phyloP scores from a whole-genome alignment of 208 protist species.

The Acanthamoeba castellanii region DNA sequence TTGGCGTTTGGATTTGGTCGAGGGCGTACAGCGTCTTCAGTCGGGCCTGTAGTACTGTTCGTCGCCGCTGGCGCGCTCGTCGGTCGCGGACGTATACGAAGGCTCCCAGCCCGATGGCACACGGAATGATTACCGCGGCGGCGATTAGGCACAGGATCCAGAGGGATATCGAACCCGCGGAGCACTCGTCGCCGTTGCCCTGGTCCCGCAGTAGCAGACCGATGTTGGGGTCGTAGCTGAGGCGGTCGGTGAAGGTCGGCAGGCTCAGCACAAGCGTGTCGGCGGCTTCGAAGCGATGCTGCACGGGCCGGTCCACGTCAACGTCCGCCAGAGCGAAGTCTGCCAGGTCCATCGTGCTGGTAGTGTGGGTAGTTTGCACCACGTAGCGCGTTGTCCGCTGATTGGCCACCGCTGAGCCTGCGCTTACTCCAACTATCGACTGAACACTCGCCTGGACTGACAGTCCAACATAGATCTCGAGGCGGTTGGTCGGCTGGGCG shows the following conservation, averaged over 20 bases:
- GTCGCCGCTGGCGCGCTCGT: too few relatives aligned
- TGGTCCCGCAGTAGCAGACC: not conserved
- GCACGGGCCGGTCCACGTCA: not conserved
- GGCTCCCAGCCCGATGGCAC: too few relatives aligned
- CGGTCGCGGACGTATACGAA: too few relatives aligned
- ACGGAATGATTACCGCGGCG: too few relatives aligned
- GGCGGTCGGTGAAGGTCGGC: not conserved
- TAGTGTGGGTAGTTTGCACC: not conserved
- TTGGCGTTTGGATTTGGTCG: too few relatives aligned
- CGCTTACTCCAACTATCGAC: not conserved
- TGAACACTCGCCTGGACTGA: not conserved
- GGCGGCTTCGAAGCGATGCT: not conserved
- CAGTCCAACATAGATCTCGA: not conserved
- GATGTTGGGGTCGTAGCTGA: not conserved
- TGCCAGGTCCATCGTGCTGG: not conserved
- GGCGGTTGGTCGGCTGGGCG: not conserved
- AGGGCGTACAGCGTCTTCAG: too few relatives aligned
- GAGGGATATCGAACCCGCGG: not conserved
- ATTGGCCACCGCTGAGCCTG: not conserved
- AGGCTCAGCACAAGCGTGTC: not conserved
- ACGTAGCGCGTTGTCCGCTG: not conserved
- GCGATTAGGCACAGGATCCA: not conserved
- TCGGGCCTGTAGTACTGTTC: too few relatives aligned
- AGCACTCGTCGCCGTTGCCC: not conserved
- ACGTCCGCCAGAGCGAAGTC: not conserved